Percentiles rank a stretch among this genome's conserved stretches.
These are phyloP conservation scores for Hyparrhenia diplandra DNA, from an alignment of 176 grass and related monocot genomes.

Conservation along the genomic window DNA sequence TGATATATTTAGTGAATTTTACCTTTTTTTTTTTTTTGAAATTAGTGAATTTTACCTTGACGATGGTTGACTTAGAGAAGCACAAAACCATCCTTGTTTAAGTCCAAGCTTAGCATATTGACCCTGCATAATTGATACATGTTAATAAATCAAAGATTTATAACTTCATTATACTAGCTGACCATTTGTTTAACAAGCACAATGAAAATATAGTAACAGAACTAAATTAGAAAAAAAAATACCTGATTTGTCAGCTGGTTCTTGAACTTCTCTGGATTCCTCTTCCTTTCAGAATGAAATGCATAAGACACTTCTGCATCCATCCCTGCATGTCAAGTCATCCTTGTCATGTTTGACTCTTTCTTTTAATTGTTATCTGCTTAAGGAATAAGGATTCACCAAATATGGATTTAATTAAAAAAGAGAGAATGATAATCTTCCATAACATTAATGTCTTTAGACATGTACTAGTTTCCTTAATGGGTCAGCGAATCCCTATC, in stretches of 20 bases:
- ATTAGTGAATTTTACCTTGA: conserved; percentile 53
- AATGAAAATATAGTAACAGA: conserved; percentile 6
- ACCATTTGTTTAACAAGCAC: conserved; percentile 6
- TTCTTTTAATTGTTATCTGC: not conserved
- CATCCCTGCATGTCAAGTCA: conserved; percentile 61
- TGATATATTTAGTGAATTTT: too few relatives aligned
- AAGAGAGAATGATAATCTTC: not conserved
- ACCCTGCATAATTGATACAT: conserved; percentile 43
- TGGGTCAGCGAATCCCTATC: not conserved
- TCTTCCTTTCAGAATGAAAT: conserved; percentile 91
- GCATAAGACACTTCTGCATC: conserved; percentile 93
- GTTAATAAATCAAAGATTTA: conserved; percentile 10
- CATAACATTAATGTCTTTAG: not conserved
- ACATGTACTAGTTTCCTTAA: not conserved
- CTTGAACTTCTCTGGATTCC: conserved; percentile 89
- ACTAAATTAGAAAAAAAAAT: not conserved
- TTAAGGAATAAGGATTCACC: conserved; percentile 15
- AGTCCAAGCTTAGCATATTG: conserved; percentile 81
- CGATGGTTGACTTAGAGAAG: conserved; percentile 65
- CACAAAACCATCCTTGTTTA: conserved; percentile 81
- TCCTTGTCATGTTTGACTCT: conserved; percentile 3
- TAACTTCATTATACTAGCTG: conserved; percentile 9
- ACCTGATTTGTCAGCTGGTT: conserved; percentile 90
- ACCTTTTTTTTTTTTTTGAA: too few relatives aligned
- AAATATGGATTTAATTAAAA: conserved; percentile 1